These are phyloP conservation scores for Leucaena leucocephala DNA, from an alignment of 306 rosid species.

Conservation along the genomic window DNA sequence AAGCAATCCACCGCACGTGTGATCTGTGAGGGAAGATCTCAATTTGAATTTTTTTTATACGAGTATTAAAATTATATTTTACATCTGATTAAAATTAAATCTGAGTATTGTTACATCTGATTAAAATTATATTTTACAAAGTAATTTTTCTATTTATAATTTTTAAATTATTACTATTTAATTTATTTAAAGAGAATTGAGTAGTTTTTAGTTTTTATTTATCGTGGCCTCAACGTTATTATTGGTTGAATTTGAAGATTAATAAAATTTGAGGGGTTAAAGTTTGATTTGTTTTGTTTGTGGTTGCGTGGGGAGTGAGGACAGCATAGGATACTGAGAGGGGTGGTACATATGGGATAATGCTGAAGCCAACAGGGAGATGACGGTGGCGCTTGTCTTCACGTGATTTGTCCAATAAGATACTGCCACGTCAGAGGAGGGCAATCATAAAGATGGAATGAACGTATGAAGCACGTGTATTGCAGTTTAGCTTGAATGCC, in stretches of 20 bases:
- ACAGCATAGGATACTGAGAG: slow-evolving; percentile 56
- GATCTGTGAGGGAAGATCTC: slow-evolving; percentile 37
- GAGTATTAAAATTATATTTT: not conserved
- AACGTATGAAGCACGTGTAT: not conserved
- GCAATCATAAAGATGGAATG: not conserved
- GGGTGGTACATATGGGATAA: slow-evolving; percentile 24
- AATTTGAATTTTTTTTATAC: not conserved
- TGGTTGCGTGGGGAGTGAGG: not conserved
- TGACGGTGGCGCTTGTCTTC: slow-evolving; percentile 46
- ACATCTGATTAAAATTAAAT: no score
- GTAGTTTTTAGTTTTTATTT: no score
- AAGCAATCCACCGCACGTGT: slow-evolving; percentile 47
- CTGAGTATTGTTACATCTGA: no score
- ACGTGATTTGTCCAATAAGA: not conserved
- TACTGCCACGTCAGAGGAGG: slow-evolving; percentile 33
- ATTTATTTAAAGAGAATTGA: not conserved
- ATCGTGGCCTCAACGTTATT: no score
- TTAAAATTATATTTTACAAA: no score
- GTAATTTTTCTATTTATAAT: no score
- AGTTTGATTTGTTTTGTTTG: no score
- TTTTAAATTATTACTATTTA: no score
- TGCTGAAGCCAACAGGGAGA: slow-evolving; percentile 29
- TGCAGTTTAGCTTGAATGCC: not conserved
- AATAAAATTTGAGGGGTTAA: no score
- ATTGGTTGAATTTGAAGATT: no score